These are phyloP conservation scores for Arabis alpina DNA, from an alignment of 345 rosid species.

Conservation along the genomic window DNA sequence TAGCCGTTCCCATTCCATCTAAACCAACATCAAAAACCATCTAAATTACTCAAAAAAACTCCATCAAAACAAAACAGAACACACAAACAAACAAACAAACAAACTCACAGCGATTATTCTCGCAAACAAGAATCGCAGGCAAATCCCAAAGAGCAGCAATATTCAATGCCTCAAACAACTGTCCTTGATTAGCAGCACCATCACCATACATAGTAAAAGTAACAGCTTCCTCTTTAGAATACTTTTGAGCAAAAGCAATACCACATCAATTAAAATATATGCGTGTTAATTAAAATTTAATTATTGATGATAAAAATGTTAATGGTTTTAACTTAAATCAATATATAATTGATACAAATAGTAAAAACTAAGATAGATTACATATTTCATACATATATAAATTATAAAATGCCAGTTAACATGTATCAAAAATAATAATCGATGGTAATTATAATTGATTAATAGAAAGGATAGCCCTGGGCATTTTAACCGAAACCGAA, in stretches of 20 bases:
- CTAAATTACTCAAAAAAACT: not conserved
- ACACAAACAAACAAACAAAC: not conserved
- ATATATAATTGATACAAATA: no score
- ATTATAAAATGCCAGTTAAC: no score
- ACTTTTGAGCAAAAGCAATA: slow-evolving; percentile 95
- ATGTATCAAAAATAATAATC: no score
- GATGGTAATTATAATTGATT: no score
- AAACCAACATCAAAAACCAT: slow-evolving; percentile 15
- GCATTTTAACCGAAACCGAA: no score
- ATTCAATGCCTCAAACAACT: slow-evolving; percentile 94
- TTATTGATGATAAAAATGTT: no score
- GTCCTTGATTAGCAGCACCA: slow-evolving; percentile 98
- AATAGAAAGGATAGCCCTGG: no score
- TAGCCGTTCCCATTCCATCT: slow-evolving; percentile 99
- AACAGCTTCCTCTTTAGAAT: slow-evolving; percentile 80
- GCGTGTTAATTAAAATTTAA: no score
- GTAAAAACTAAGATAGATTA: no score
- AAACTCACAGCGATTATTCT: slow-evolving; percentile 88
- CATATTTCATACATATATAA: no score
- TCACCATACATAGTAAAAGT: slow-evolving; percentile 88
- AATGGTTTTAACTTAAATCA: no score
- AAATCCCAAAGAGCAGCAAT: slow-evolving; percentile 96
- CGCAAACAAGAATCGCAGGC: slow-evolving; percentile 92
- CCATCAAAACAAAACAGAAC: not conserved
- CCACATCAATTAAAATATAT: no score